Percentiles rank a stretch among this genome's conserved stretches.
These are phyloP conservation scores for Pseudisothecium myosuroides DNA, from an alignment of 225 moss, liverwort and hornwort species.

Conservation along the genomic window DNA sequence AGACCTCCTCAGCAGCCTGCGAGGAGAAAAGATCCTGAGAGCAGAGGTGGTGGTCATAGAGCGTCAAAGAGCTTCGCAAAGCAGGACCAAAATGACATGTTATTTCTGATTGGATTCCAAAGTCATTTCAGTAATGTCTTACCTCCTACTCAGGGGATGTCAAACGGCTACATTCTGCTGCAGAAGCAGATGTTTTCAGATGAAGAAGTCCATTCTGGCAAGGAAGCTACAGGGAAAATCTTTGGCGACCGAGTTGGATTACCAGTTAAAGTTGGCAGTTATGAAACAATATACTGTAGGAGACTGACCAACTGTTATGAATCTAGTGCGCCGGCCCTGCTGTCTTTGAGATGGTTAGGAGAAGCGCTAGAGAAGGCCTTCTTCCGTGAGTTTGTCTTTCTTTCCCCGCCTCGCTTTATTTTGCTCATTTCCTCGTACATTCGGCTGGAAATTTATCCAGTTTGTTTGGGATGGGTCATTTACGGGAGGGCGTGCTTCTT, in stretches of 20 bases:
- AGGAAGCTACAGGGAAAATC: not conserved
- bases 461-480: not conserved
- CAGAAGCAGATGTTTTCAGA: conserved; percentile 21
- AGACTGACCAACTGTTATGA: conserved; percentile 25
- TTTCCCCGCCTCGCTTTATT: not conserved
- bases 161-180: conserved; percentile 22
- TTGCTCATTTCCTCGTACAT: not conserved
- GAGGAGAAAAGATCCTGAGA: conserved; percentile 21
- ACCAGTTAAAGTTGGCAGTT: conserved; percentile 42
- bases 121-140: not conserved
- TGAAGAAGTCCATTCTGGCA: not conserved
- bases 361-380: conserved; percentile 53
- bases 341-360: conserved; percentile 68
- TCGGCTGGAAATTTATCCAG: not conserved
- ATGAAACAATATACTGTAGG: conserved; percentile 51
- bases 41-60: conserved; percentile 19
- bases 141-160: not conserved
- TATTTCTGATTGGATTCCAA: conserved; percentile 38
- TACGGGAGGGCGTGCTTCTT: not conserved
- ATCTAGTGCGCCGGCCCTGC: conserved; percentile 33
- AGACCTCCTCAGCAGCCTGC: conserved; percentile 21
- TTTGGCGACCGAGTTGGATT: not conserved
- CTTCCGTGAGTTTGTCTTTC: conserved; percentile 44
- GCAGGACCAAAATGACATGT: conserved; percentile 38
- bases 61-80: conserved; percentile 27